These are phyloP conservation scores for Aspergillus puulaauensis DNA, from an alignment of 2,329 filamentous ascomycete genomes.

Conservation along the genomic window DNA sequence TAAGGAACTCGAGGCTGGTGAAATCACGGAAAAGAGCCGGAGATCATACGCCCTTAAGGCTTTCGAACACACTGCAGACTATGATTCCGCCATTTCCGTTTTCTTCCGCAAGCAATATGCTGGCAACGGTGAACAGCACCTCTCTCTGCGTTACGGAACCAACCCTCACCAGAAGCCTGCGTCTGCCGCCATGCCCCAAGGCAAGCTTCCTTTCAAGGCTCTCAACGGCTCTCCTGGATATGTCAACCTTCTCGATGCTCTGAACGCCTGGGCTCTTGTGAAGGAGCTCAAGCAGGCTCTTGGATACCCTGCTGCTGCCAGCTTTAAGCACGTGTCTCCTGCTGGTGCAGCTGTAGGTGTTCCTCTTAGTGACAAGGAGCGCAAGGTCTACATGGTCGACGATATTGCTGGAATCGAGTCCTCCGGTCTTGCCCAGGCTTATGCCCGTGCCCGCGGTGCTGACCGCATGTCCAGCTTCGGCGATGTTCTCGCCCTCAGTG, in stretches of 20 bases:
- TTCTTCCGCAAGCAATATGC: slow-evolving; percentile 99
- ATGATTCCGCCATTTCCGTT: slow-evolving; percentile 88
- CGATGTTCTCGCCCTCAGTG: slow-evolving; percentile 90
- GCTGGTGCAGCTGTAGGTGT: slow-evolving; percentile 93
- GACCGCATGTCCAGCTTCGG: slow-evolving; percentile 99
- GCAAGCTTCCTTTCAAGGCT: slow-evolving; percentile 88
- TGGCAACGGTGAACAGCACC: slow-evolving; percentile 75
- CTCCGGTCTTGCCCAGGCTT: slow-evolving; percentile 86
- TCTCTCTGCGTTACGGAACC: slow-evolving; percentile 87
- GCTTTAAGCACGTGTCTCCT: slow-evolving; percentile 98
- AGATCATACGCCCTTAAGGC: slow-evolving; percentile 94
- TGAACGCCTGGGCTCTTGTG: slow-evolving; percentile 96
- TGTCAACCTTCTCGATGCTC: slow-evolving; percentile 92
- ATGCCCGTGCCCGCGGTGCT: slow-evolving; percentile 89
- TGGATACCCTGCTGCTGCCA: slow-evolving; percentile 84
- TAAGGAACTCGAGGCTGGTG: slow-evolving; percentile 80
- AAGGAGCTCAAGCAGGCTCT: slow-evolving; percentile 93
- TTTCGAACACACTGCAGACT: slow-evolving; percentile 96
- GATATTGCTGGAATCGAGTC: slow-evolving; percentile 87
- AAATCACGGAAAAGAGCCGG: slow-evolving; percentile 80
- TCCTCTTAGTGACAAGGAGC: slow-evolving; percentile 80
- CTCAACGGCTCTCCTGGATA: slow-evolving; percentile 88
- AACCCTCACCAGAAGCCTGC: slow-evolving; percentile 99
- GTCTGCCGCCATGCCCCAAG: slow-evolving; percentile 72
- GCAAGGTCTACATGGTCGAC: slow-evolving; percentile 97